Base-by-base conservation (phyloP, 2,329 filamentous ascomycete genomes). In the Aspergillaceae sp. region DNA sequence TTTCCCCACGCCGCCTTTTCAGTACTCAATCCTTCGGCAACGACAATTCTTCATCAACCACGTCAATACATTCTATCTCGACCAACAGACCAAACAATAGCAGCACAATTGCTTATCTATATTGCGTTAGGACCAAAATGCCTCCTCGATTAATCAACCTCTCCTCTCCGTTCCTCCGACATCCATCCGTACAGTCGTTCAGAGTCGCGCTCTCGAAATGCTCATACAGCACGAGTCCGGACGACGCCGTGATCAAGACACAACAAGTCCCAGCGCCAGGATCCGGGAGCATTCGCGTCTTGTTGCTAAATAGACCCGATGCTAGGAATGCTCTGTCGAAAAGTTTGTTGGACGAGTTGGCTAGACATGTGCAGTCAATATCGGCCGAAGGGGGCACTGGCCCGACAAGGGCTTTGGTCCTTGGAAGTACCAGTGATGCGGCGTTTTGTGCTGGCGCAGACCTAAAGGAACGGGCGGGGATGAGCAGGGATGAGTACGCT, bases 371-470 rank as follows among this genome's bases (percentile, higher is more conserved):
- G 46, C 78, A 87, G 57, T 76, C 78, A 50, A 77, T 97, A 40
- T 79, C 84, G 46, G 71, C 69, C 6, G 78, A 83, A 58, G 71
- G 71, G 3, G 74, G 73, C 4, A 68, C 67, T 27, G 78, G 78
- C 3, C 67, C 74, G 11, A 96, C 90, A 10, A 74, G 92, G 53
- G 91, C 87, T 2, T 66, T 98, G 55, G 80, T 98, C 36, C 58
- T 98, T 10, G 86, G 87, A 7, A 94, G 87, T 60, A 87, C 87
- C 36, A 78, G 87, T n/a, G 87, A 96, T 56, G 75, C 80, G 27
- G 85, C 83, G 58, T 98, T 98, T 67, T 98, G 92, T 67, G 88
- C 92, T 0, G 92, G 92, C 34, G 92, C 92, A 3, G 92, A 98
- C 63, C 70, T 98, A 59, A 97, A 96, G 64, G 91, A 96, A 74